These are phyloP conservation scores for Paspalum notatum DNA, from an alignment of 176 grass and related monocot genomes.

Conservation along the genomic window DNA sequence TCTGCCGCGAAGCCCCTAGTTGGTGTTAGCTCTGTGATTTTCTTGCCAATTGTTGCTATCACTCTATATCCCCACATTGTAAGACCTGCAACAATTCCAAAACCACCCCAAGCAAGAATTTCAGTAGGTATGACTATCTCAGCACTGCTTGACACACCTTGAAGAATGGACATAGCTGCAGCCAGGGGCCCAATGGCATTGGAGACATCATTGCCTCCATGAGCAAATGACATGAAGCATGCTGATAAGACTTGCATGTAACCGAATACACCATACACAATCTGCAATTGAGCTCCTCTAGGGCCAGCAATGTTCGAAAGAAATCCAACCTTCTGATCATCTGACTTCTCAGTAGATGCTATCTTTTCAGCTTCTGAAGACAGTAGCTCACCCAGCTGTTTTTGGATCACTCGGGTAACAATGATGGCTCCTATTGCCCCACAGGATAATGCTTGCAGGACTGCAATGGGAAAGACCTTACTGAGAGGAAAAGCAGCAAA, in stretches of 20 bases:
- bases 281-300: slow-evolving; percentile 88
- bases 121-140: slow-evolving; percentile 95
- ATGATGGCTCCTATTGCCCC: slow-evolving; percentile 83
- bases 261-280: slow-evolving; percentile 90
- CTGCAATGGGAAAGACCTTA: slow-evolving; percentile 55
- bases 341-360: slow-evolving; percentile 39
- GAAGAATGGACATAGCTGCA: slow-evolving; percentile 85
- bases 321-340: slow-evolving; percentile 61
- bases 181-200: slow-evolving; percentile 94
- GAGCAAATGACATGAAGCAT: slow-evolving; percentile 99
- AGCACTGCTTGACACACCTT: slow-evolving; percentile 53
- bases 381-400: slow-evolving; percentile 81
- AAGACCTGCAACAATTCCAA: slow-evolving; percentile 94
- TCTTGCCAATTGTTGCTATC: slow-evolving; percentile 97
- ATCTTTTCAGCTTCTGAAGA: slow-evolving; percentile 80
- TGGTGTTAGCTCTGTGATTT: slow-evolving; percentile 93
- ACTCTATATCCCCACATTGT: slow-evolving; percentile 95
- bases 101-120: slow-evolving; percentile 93
- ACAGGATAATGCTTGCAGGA: slow-evolving; percentile 78
- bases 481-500: slow-evolving; percentile 91
- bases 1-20: slow-evolving; percentile 93
- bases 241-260: slow-evolving; percentile 98
- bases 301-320: slow-evolving; percentile 74
- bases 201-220: slow-evolving; percentile 94
- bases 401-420: slow-evolving; percentile 63